Conservation (phyloP, 495 filamentous ascomycete genomes). For the Cercophora newfieldiana region DNA sequence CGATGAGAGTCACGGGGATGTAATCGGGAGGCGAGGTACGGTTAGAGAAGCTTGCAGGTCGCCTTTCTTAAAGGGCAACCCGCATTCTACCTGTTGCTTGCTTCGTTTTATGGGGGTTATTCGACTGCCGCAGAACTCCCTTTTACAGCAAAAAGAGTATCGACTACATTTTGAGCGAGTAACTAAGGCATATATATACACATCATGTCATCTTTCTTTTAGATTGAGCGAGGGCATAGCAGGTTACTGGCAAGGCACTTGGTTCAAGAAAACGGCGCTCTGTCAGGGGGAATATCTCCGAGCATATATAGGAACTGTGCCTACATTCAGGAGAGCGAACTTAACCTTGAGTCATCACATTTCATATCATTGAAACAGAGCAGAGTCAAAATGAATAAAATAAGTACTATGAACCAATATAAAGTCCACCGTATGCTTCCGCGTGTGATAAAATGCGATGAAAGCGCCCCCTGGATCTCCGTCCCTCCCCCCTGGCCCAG, state of each 20-base stretch:
- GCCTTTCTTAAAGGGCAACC: background rate
- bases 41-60: too few species aligned
- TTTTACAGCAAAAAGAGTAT: too few species aligned
- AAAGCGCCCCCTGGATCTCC: background rate
- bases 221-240: background rate
- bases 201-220: background rate
- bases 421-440: background rate
- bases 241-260: background rate
- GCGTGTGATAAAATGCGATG: background rate
- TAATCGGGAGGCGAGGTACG: constrained; percentile 35
- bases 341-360: too few species aligned
- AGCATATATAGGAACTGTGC: too few species aligned
- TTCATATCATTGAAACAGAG: background rate
- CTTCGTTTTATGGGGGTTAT: background rate
- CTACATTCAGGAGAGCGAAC: too few species aligned
- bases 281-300: too few species aligned
- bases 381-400: background rate
- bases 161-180: background rate
- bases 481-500: too few species aligned
- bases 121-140: too few species aligned
- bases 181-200: background rate
- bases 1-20: constrained; percentile 79
- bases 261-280: too few species aligned
- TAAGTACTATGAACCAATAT: background rate
- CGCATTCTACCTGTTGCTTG: background rate